A percentile compares a stretch with the other conserved stretches of the same genome.
phyloP scores from a whole-genome alignment of 495 filamentous ascomycete species.

The Lindgomyces ingoldianus region DNA sequence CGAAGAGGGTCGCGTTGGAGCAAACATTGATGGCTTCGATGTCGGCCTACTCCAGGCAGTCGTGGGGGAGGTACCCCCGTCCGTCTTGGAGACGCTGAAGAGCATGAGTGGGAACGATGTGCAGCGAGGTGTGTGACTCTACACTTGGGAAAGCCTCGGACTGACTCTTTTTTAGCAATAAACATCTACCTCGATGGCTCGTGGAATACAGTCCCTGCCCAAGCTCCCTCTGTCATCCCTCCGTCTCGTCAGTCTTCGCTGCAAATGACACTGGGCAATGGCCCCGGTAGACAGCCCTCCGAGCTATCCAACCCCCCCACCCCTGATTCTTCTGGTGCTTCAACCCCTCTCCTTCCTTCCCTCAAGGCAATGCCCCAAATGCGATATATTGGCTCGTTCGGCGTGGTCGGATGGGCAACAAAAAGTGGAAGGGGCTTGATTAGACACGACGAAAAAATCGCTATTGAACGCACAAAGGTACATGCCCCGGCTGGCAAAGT shows the following conservation, averaged over 20 bases:
- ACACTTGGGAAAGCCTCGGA: neutral
- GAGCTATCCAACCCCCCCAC: conserved; percentile 19
- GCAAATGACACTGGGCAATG: conserved; percentile 12
- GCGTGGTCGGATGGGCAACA: conserved; percentile 91
- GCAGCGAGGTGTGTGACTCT: conserved; percentile 44
- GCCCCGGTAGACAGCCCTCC: conserved; percentile 8
- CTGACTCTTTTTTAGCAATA: conserved; percentile 43
- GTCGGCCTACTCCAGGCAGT: conserved; percentile 67
- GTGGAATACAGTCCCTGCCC: conserved; percentile 61
- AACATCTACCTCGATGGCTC: conserved; percentile 91
- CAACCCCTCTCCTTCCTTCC: conserved; percentile 9
- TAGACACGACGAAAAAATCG: conserved; percentile 74
- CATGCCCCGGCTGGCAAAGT: conserved; percentile 53
- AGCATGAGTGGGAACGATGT: conserved; percentile 47
- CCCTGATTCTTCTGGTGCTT: conserved; percentile 7
- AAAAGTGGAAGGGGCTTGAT: conserved; percentile 72
- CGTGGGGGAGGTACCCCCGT: conserved; percentile 61
- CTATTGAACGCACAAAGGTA: conserved; percentile 82
- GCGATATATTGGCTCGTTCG: conserved; percentile 89
- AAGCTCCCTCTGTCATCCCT: conserved; percentile 1
- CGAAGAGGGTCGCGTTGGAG: neutral
- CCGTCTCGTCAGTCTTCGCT: conserved; percentile 8
- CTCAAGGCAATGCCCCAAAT: conserved; percentile 53
- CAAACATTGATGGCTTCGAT: conserved; percentile 58
- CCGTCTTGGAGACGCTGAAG: conserved; percentile 41